Conservation (phyloP, 73 alveolate species). For the Stentor roeselii region DNA sequence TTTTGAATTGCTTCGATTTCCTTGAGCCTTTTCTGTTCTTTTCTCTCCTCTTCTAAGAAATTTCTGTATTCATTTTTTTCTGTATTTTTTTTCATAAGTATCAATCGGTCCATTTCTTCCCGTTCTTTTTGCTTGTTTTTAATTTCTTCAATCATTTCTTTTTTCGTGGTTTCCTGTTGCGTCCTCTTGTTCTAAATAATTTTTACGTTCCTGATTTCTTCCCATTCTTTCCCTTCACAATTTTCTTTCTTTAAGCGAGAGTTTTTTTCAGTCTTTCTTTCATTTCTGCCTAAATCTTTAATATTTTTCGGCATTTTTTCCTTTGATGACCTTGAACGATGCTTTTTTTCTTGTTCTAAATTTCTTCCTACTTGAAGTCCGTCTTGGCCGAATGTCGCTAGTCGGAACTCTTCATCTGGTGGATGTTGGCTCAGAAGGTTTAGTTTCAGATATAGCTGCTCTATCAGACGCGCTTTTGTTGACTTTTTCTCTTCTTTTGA, state of each 20-base stretch:
- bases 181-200: background rate
- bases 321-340: background rate
- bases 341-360: background rate
- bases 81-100: background rate
- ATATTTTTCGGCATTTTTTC: background rate
- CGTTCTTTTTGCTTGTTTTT: background rate
- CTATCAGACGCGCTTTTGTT: background rate
- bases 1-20: background rate
- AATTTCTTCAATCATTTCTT: background rate
- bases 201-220: conserved; percentile 15
- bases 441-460: background rate
- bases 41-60: background rate
- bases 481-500: background rate
- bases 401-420: background rate
- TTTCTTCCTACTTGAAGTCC: background rate
- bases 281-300: background rate
- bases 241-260: background rate
- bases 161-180: background rate
- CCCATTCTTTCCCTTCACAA: background rate
- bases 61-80: background rate
- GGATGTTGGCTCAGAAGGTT: background rate
- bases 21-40: background rate
- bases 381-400: background rate
- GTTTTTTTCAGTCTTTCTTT: background rate
- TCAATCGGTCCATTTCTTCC: background rate